Evolutionary conservation across 2,329 filamentous ascomycete species (phyloP), one percentile per base, ranked within the genome.

Genomic region (Tolypocladium ophioglossoides): DNA sequence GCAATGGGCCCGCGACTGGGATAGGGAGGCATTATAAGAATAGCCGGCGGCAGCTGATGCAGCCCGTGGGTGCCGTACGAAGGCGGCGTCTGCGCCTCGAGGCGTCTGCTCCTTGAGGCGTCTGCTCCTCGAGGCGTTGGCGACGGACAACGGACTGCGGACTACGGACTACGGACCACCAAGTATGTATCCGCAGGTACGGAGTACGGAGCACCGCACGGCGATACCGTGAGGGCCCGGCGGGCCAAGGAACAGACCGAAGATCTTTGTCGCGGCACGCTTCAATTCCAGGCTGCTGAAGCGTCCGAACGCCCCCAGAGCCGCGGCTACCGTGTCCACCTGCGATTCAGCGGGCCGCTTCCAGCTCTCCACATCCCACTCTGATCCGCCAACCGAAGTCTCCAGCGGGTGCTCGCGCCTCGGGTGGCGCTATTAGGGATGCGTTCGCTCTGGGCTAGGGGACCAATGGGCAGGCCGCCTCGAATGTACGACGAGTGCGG

Each of bases 21-120:
- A 39, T 38, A 27, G 49, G n/a, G n/a, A n/a, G n/a, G n/a, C n/a
- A n/a, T n/a, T n/a, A n/a, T n/a, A n/a, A n/a, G 49, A 12, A 30
- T 38, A 24, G 51, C 51, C 38, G 22, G 32, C 51, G 18, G 51
- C 39, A 35, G 51, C 51, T 52, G 47, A 47, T 47, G 51, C 51
- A 52, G 51, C 32, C 39, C 50, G 34, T 4, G 38, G 20, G 27
- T 40, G 40, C 32, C 37, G 24, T 46, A 24, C 46, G 9, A 6
- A 5, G 40, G 4, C n/a, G 47, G 47, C 47, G 22, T 50, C 30
- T 41, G 39, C 39, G 12, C 7, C n/a, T 41, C n/a, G n/a, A 24
- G 47, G 47, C 47, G 22, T 50, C 30, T 41, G 39, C 39, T 22
- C 7, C n/a, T 41, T 4, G 39, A 40, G 38, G 38, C 38, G 38